Percentiles rank a stretch among this genome's conserved stretches.
These are phyloP conservation scores for Coemansia sp. DNA, from an alignment of 192 early-diverging fungal species.

Conservation along the genomic window DNA sequence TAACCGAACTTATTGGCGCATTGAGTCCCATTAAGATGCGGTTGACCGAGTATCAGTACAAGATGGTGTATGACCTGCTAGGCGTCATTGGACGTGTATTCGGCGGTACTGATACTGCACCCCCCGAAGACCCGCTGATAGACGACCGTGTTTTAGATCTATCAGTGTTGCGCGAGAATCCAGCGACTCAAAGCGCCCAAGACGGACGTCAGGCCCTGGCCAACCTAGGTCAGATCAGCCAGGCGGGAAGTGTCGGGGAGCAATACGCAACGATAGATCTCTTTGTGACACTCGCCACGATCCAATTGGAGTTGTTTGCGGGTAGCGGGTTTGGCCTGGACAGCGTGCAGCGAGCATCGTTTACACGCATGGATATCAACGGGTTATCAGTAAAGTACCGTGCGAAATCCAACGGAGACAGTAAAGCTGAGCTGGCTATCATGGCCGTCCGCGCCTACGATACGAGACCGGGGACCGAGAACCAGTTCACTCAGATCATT, in stretches of 20 bases:
- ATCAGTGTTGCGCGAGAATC: constrained; percentile 46
- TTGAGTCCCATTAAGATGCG: constrained; percentile 79
- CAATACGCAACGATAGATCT: constrained; percentile 58
- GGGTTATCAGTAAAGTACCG: constrained; percentile 60
- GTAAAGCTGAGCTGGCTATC: constrained; percentile 72
- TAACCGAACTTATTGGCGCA: constrained; percentile 65
- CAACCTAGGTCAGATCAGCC: constrained; percentile 40
- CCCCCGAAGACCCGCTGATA: constrained; percentile 37
- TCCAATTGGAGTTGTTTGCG: constrained; percentile 80
- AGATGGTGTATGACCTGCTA: constrained; percentile 67
- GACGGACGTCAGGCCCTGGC: constrained; percentile 44
- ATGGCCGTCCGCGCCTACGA: constrained; percentile 77
- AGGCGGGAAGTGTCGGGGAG: neutral
- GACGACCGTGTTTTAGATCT: constrained; percentile 32
- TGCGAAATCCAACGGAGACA: constrained; percentile 62
- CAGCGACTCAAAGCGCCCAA: constrained; percentile 31
- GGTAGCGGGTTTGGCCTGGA: constrained; percentile 61
- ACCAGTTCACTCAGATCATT: constrained; percentile 85
- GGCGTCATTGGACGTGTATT: constrained; percentile 45
- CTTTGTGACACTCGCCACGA: constrained; percentile 67
- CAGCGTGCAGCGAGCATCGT: constrained; percentile 56
- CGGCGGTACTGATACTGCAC: constrained; percentile 17
- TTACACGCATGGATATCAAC: constrained; percentile 58
- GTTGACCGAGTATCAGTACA: constrained; percentile 83
- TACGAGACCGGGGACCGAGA: constrained; percentile 73